phyloP scores from a whole-genome alignment of 768 basidiomycete species.

The Lactifluus piperatus region DNA sequence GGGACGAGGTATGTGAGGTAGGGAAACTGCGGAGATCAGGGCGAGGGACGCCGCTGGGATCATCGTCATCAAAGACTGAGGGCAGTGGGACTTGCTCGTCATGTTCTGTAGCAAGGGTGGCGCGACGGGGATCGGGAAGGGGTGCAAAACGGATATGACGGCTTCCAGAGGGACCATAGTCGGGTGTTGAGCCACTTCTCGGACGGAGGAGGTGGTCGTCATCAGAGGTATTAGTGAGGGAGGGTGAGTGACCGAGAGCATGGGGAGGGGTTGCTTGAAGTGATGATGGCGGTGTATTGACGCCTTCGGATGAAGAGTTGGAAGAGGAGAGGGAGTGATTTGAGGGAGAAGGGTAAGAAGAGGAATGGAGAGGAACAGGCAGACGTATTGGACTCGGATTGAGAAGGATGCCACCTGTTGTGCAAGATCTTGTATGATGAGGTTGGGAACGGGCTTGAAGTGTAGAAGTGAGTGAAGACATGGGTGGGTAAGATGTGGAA shows the following conservation, averaged over 20 bases:
- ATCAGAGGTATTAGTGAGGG: slow-evolving; percentile 9
- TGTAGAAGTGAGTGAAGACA: slow-evolving; percentile 4
- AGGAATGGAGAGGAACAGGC: neutral
- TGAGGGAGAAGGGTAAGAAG: slow-evolving; percentile 7
- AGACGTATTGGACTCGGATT: neutral
- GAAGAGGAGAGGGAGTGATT: slow-evolving; percentile 12
- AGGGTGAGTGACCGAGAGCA: neutral
- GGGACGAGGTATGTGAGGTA: slow-evolving; percentile 10
- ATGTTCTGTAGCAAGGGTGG: slow-evolving; percentile 36
- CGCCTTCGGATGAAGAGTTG: slow-evolving; percentile 8
- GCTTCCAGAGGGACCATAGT: slow-evolving; percentile 3
- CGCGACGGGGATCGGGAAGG: slow-evolving; percentile 64
- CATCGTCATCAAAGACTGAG: slow-evolving; percentile 25
- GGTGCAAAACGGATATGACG: slow-evolving; percentile 73
- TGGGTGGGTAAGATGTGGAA: neutral
- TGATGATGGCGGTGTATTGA: slow-evolving; percentile 9
- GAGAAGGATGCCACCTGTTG: slow-evolving; percentile 2
- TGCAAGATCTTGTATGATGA: neutral
- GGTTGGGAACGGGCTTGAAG: neutral
- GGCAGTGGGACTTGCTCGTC: slow-evolving; percentile 34
- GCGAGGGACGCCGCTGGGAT: slow-evolving; percentile 20
- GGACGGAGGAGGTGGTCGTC: neutral
- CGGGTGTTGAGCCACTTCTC: neutral
- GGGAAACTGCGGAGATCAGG: slow-evolving; percentile 20
- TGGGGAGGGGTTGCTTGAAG: neutral